Conservation (phyloP, 495 filamentous ascomycete species). For the Penicillium dipodomyicola region DNA sequence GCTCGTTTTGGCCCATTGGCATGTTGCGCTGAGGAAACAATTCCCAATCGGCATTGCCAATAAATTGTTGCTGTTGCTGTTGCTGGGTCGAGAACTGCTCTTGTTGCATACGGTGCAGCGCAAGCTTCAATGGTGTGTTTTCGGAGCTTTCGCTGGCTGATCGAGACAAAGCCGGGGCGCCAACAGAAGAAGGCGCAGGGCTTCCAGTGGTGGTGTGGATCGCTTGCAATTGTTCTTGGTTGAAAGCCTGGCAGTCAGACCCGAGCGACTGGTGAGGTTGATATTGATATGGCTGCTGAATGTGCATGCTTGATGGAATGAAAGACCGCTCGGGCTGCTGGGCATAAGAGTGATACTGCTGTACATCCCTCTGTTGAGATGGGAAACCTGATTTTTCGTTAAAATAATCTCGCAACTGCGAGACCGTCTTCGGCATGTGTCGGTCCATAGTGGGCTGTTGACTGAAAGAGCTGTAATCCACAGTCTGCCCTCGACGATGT, state of each 20-base stretch:
- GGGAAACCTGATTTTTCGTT: constrained; percentile 35
- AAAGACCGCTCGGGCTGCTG: constrained; percentile 19
- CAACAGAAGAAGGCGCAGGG: constrained; percentile 14
- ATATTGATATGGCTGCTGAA: constrained; percentile 22
- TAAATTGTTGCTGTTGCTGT: constrained; percentile 4
- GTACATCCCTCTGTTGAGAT: constrained; percentile 12
- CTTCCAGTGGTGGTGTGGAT: constrained; percentile 21
- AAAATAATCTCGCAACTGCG: constrained; percentile 33
- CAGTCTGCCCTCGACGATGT: constrained; percentile 75
- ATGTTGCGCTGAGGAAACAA: constrained; percentile 25
- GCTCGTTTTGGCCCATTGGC: constrained; percentile 20
- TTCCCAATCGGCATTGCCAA: constrained; percentile 28
- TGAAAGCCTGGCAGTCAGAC: constrained; percentile 32
- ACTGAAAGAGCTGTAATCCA: constrained; percentile 63
- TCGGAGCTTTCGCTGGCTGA: constrained; percentile 26
- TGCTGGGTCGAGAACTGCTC: constrained; percentile 15
- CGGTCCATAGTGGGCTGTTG: constrained; percentile 30
- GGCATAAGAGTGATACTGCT: constrained; percentile 19
- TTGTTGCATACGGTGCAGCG: constrained; percentile 23
- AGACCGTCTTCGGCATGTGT: constrained; percentile 29
- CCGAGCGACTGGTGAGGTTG: constrained; percentile 24
- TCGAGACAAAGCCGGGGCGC: constrained; percentile 24
- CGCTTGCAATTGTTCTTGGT: constrained; percentile 39
- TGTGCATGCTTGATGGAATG: constrained; percentile 3
- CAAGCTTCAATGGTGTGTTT: constrained; percentile 18